These are phyloP conservation scores for Cytidiella melzeri DNA, from an alignment of 768 basidiomycete genomes.

Conservation along the genomic window DNA sequence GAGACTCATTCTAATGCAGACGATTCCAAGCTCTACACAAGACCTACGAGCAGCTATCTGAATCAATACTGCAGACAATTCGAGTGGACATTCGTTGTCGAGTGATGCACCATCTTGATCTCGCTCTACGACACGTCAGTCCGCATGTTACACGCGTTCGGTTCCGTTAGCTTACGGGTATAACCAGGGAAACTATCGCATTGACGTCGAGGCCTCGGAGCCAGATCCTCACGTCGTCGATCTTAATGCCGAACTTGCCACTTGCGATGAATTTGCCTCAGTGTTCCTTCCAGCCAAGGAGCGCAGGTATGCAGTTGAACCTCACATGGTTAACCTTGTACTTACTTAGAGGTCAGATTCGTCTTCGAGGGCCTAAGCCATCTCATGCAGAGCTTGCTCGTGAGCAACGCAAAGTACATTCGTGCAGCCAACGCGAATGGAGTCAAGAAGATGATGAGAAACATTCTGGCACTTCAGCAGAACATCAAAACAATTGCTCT, in stretches of 20 bases:
- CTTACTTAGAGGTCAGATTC: slow-evolving; percentile 46
- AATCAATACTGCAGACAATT: slow-evolving; percentile 81
- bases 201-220: slow-evolving; percentile 80
- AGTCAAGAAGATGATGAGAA: slow-evolving; percentile 80
- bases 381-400: slow-evolving; percentile 79
- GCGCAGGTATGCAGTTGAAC: slow-evolving; percentile 62
- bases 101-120: slow-evolving; percentile 72
- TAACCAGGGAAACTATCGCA: slow-evolving; percentile 73
- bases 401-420: slow-evolving; percentile 68
- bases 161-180: neutral
- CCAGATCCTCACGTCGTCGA: slow-evolving; percentile 88
- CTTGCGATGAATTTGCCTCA: slow-evolving; percentile 66
- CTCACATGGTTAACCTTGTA: neutral
- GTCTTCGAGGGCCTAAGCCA: slow-evolving; percentile 80
- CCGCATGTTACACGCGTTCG: neutral
- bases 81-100: slow-evolving; percentile 86
- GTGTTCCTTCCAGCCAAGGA: slow-evolving; percentile 57
- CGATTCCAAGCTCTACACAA: slow-evolving; percentile 87
- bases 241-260: slow-evolving; percentile 72
- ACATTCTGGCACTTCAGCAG: slow-evolving; percentile 89
- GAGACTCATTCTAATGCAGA: slow-evolving; percentile 34
- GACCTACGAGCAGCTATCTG: slow-evolving; percentile 86
- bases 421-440: slow-evolving; percentile 67
- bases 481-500: slow-evolving; percentile 73
- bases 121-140: slow-evolving; percentile 57